phyloP scores from a whole-genome alignment of 1,139 yeast species.

The Zygosaccharomyces sapae region DNA sequence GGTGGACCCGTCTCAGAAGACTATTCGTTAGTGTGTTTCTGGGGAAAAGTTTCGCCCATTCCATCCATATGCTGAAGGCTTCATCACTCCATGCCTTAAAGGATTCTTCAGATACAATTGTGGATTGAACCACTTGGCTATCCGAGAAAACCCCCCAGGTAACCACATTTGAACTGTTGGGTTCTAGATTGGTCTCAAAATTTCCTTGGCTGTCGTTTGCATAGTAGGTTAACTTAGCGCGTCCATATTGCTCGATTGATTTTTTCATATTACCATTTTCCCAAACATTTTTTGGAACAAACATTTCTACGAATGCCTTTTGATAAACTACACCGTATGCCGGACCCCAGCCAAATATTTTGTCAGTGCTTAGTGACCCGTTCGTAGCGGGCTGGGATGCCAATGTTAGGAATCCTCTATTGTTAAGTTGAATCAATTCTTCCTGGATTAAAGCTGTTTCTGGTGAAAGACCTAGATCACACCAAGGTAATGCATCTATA shows the following conservation, averaged over 20 bases:
- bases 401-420: slow-evolving; percentile 74
- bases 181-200: slow-evolving; percentile 58
- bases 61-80: slow-evolving; percentile 84
- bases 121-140: slow-evolving; percentile 80
- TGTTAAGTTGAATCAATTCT: slow-evolving; percentile 73
- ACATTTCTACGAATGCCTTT: slow-evolving; percentile 89
- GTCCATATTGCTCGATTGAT: slow-evolving; percentile 45
- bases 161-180: slow-evolving; percentile 62
- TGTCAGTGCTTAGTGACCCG: slow-evolving; percentile 70
- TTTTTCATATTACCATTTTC: slow-evolving; percentile 45
- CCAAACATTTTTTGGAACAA: slow-evolving; percentile 72
- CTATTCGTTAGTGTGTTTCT: slow-evolving; percentile 45
- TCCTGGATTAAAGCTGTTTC: slow-evolving; percentile 94
- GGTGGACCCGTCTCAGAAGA: slow-evolving; percentile 57
- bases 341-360: slow-evolving; percentile 96
- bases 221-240: slow-evolving; percentile 48
- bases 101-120: slow-evolving; percentile 82
- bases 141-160: slow-evolving; percentile 97
- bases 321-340: slow-evolving; percentile 84
- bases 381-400: slow-evolving; percentile 95
- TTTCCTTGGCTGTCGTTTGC: slow-evolving; percentile 57
- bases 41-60: slow-evolving; percentile 81
- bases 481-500: slow-evolving; percentile 84
- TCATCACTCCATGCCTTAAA: slow-evolving; percentile 93
- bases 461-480: slow-evolving; percentile 74